Conservation (phyloP, 768 basidiomycete species). For the Tubosaeta brunneosetosa region DNA sequence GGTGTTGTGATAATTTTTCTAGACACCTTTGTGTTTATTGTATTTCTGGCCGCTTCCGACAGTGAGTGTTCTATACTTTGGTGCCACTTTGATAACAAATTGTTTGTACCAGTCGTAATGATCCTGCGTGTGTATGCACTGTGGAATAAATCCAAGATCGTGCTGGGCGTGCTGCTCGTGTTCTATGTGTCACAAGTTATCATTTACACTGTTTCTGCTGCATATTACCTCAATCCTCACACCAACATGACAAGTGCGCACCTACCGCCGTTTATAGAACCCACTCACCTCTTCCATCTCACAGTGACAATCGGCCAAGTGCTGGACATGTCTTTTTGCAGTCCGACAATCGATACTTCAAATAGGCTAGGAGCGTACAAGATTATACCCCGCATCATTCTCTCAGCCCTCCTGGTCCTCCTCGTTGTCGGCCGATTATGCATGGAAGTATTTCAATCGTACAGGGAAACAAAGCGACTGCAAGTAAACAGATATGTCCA, state of each 20-base stretch:
- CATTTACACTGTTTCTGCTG: neutral
- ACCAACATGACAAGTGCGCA: constrained; percentile 9
- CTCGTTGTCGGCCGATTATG: constrained; percentile 3
- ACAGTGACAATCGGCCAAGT: constrained; percentile 10
- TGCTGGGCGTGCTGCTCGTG: constrained; percentile 13
- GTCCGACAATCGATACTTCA: neutral
- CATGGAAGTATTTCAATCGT: constrained; percentile 7
- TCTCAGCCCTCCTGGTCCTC: constrained; percentile 10
- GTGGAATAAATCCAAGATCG: constrained; percentile 11
- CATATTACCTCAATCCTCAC: constrained; percentile 3
- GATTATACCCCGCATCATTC: constrained; percentile 7
- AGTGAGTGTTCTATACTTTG: constrained; percentile 8
- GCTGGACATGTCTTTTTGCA: constrained; percentile 15
- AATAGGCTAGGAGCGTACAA: constrained; percentile 7
- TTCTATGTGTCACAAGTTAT: constrained; percentile 7
- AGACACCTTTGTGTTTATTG: neutral
- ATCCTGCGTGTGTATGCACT: constrained; percentile 24
- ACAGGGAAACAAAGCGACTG: constrained; percentile 9
- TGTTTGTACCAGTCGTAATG: constrained; percentile 14
- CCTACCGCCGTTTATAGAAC: neutral
- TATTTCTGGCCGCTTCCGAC: constrained; percentile 18
- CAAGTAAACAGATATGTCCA: constrained; percentile 11
- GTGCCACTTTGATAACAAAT: neutral
- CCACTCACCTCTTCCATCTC: neutral
- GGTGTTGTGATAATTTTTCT: constrained; percentile 6